These are phyloP conservation scores for Apiospora rasikravindrae DNA, from an alignment of 2,329 filamentous ascomycete genomes.

Conservation along the genomic window DNA sequence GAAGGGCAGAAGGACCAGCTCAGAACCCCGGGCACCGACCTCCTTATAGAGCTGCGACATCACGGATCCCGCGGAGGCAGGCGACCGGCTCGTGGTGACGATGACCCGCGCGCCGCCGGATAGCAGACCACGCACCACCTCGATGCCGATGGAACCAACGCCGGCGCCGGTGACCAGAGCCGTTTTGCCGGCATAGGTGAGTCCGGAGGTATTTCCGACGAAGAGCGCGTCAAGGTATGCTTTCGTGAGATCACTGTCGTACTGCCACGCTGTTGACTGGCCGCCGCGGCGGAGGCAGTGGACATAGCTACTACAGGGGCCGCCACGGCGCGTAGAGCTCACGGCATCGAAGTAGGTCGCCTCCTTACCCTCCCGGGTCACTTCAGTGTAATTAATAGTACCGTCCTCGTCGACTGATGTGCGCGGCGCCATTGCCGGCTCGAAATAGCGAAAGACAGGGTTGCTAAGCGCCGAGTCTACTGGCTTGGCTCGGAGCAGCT, in stretches of 20 bases:
- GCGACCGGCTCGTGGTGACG: constrained; percentile 95
- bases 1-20: constrained; percentile 97
- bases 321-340: not conserved
- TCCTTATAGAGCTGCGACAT: constrained; percentile 98
- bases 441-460: not conserved
- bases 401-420: not conserved
- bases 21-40: constrained; percentile 89
- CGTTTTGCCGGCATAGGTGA: constrained; percentile 69
- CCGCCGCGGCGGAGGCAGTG: not conserved
- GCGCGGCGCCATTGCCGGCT: not conserved
- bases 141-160: constrained; percentile 94
- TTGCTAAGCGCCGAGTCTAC: not conserved
- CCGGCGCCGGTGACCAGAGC: constrained; percentile 98
- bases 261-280: not conserved
- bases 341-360: not conserved
- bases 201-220: constrained; percentile 90
- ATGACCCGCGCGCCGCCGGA: constrained; percentile 95
- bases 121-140: constrained; percentile 93
- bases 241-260: not conserved
- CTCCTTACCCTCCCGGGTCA: not conserved
- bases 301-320: not conserved
- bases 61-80: constrained; percentile 95
- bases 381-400: not conserved
- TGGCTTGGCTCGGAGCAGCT: not conserved
- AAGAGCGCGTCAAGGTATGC: constrained; percentile 50